Evolutionary conservation across 208 protist species (phyloP), one percentile per base, ranked within the genome.

Genomic region (Acanthamoeba lenticulata): DNA sequence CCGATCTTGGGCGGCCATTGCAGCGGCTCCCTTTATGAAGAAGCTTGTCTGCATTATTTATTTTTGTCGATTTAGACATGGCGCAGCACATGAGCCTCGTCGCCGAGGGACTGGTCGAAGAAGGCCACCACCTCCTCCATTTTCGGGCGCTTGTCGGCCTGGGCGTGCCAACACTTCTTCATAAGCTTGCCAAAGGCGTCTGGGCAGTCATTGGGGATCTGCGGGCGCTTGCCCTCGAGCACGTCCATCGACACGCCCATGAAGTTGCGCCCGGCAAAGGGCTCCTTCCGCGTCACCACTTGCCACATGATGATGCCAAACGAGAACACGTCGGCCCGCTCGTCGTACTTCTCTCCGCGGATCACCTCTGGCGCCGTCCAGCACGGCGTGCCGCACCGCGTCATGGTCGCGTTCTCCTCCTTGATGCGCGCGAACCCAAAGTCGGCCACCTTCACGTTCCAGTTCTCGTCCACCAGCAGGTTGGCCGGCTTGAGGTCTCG

Each of bases 401-500:
- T 92, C 88, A 92, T 92, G 9, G 88, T 92, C 15, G 88, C 88
- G 57, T 92, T 92, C 44, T 92, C 88, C 40, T 92, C 88, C 62
- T 77, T 69, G 47, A 92, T 92, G 21, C 88, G 52, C 42, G 88
- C 88, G 47, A 92, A 92, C 17, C 88, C 88, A n/a, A 92, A 92
- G 47, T 92, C 88, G 15, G 88, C 88, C 32, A 92, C 94, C 90
- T 97, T 97, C 32, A 97, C 94, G 44, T 90, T 62, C 88, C 91
- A 94, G 69, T 96, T 97, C 57, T 96, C 92, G 88, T 96, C 95
- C 27, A 97, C 95, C 42, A 97, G 77, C 29, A 97, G 34, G 67
- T 96, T 96, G 32, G 93, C 91, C 62, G 95, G 92, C 52, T 96
- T 97, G 3, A 97, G 44, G 93, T 96, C 95, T 55, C 96, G 72